phyloP scores from a whole-genome alignment of 1,284 basidiomycete species.

The Ceratobasidium sp. region DNA sequence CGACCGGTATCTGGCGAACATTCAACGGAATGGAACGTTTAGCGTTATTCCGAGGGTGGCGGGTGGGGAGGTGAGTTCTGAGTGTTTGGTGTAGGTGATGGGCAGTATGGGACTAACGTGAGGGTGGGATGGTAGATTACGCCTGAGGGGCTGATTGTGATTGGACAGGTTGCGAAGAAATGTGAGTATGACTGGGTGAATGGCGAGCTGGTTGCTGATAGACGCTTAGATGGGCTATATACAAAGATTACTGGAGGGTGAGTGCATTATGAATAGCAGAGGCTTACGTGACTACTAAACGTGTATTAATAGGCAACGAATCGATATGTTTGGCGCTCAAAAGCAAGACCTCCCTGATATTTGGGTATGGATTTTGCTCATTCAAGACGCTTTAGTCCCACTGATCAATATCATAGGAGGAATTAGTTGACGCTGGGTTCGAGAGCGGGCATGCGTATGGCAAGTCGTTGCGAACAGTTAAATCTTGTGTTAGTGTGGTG shows the following conservation, averaged over 20 bases:
- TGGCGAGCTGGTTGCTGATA: not conserved
- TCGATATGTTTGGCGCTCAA: conserved; percentile 80
- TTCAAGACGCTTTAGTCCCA: not conserved
- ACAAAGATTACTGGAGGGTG: conserved; percentile 72
- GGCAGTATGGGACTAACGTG: not conserved
- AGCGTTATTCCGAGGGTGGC: conserved; percentile 79
- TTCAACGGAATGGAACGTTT: conserved; percentile 81
- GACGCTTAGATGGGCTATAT: conserved; percentile 65
- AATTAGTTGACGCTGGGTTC: conserved; percentile 75
- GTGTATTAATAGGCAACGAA: conserved; percentile 66
- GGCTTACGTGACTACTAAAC: not conserved
- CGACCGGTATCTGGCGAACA: conserved; percentile 68
- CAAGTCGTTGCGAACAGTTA: conserved; percentile 69
- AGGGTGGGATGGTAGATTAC: conserved; percentile 62
- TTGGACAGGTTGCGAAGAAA: conserved; percentile 78
- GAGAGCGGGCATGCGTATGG: conserved; percentile 85
- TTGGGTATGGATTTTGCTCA: conserved; percentile 61
- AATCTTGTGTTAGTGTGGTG: conserved; percentile 62
- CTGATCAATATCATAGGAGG: conserved; percentile 56
- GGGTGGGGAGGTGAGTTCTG: conserved; percentile 66
- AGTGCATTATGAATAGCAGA: not conserved
- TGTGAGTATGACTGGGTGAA: conserved; percentile 59
- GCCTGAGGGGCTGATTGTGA: conserved; percentile 75
- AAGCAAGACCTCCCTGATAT: conserved; percentile 83
- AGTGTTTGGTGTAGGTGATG: not conserved